Evolutionary conservation across 805 yeast genomes (phyloP).

Genomic region (Wickerhamomyces pijperi): DNA sequence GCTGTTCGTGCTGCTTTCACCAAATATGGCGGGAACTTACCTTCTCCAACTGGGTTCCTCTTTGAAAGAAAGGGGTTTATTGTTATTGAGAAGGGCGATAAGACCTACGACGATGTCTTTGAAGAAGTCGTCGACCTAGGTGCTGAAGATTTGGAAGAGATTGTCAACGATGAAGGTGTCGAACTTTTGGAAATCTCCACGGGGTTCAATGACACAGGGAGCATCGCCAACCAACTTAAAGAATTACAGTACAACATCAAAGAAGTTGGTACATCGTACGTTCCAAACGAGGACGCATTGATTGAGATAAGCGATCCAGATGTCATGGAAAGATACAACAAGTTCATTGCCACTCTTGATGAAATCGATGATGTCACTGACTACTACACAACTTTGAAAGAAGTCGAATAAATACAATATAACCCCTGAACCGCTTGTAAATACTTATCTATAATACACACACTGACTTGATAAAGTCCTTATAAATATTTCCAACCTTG

Average conservation of each 20-base stretch:
- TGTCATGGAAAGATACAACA: conserved; percentile 37
- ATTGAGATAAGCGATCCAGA: conserved; percentile 46
- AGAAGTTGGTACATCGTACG: conserved; percentile 62
- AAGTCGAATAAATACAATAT: no score
- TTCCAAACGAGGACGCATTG: conserved; percentile 50
- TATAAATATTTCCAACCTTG: no score
- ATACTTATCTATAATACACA: no score
- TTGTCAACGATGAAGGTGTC: conserved; percentile 15
- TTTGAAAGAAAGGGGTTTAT: conserved; percentile 75
- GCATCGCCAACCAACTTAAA: conserved; percentile 48
- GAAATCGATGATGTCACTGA: conserved; percentile 79
- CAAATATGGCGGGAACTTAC: conserved; percentile 52
- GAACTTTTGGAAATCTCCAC: conserved; percentile 41
- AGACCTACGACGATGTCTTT: conserved; percentile 51
- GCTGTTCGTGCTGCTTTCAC: conserved; percentile 65
- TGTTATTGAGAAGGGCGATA: conserved; percentile 31
- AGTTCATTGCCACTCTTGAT: conserved; percentile 51
- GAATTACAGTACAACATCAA: conserved; percentile 39
- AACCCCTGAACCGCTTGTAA: no score
- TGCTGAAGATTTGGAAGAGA: conserved; percentile 65
- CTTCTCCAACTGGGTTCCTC: conserved; percentile 63
- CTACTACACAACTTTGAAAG: conserved; percentile 58
- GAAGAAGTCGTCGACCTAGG: conserved; percentile 66
- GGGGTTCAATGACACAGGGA: conserved; percentile 51
- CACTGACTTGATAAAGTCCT: no score